These are phyloP conservation scores for Candida mesenterica DNA, from an alignment of 1,139 yeast species.

Conservation along the genomic window DNA sequence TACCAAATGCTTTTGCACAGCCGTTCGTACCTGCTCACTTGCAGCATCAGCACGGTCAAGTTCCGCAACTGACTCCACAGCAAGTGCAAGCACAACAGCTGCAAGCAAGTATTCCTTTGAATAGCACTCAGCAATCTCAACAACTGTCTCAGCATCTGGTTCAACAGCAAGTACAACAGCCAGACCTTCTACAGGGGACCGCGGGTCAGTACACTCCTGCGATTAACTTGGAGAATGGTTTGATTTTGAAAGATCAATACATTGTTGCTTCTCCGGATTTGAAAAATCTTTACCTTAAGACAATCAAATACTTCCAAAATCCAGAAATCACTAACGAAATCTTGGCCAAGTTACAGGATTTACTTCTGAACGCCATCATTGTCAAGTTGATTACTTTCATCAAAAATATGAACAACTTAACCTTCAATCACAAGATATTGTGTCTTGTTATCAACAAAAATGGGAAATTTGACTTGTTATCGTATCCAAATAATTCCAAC, in stretches of 20 bases:
- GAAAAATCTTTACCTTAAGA: conserved; percentile 40
- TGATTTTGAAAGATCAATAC: conserved; percentile 48
- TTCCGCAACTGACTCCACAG: conserved; percentile 1
- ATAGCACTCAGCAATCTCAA: background rate
- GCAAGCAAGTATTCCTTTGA: conserved; percentile 2
- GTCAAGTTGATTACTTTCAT: conserved; percentile 38
- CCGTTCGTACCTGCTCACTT: conserved; percentile 7
- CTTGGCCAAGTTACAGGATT: conserved; percentile 32
- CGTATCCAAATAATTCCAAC: conserved; percentile 48
- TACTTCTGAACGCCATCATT: conserved; percentile 31
- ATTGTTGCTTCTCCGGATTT: conserved; percentile 55
- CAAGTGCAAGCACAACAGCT: conserved; percentile 4
- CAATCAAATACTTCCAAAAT: conserved; percentile 50
- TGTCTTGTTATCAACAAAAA: conserved; percentile 55
- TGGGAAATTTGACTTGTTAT: conserved; percentile 53
- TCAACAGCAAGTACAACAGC: conserved; percentile 11
- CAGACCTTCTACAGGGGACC: conserved; percentile 5
- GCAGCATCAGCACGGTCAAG: conserved; percentile 8
- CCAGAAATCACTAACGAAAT: conserved; percentile 31
- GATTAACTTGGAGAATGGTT: conserved; percentile 54
- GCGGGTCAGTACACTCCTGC: conserved; percentile 10
- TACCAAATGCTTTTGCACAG: conserved; percentile 7
- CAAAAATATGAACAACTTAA: conserved; percentile 42
- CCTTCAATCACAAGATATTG: conserved; percentile 42
- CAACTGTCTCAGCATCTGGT: conserved; percentile 8